Percentiles rank a stretch among this genome's conserved stretches.
Conservation (phyloP, 2,329 filamentous ascomycete genomes). For the Lithohypha guttulata region DNA sequence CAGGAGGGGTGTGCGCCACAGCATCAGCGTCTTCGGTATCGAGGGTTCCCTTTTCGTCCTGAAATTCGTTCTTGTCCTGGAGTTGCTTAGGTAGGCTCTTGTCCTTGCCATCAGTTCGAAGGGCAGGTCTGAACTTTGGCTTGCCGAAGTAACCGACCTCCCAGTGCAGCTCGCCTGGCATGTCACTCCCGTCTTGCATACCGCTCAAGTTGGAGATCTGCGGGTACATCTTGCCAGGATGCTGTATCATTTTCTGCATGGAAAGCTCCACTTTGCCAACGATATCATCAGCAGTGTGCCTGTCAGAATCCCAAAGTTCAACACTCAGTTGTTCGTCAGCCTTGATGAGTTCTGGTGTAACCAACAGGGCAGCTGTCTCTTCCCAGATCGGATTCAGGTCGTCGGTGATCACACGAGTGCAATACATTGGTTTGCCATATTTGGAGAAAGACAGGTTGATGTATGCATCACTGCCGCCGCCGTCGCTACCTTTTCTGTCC, state of each 20-base stretch:
- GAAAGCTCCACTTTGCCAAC: slow-evolving; percentile 90
- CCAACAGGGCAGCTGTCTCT: slow-evolving; percentile 72
- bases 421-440: slow-evolving; percentile 96
- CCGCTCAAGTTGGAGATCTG: slow-evolving; percentile 75
- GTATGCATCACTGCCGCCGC: slow-evolving; percentile 88
- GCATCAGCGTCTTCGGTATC: slow-evolving; percentile 68
- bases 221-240: slow-evolving; percentile 85
- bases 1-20: slow-evolving; percentile 78
- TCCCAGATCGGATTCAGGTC: slow-evolving; percentile 89
- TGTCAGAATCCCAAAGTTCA: slow-evolving; percentile 92
- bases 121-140: slow-evolving; percentile 70
- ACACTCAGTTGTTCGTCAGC: slow-evolving; percentile 87
- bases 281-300: slow-evolving; percentile 84
- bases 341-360: slow-evolving; percentile 83
- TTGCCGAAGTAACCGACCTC: slow-evolving; percentile 93
- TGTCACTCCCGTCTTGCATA: slow-evolving; percentile 69
- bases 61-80: slow-evolving; percentile 61
- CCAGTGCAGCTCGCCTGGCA: slow-evolving; percentile 93
- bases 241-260: slow-evolving; percentile 88
- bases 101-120: slow-evolving; percentile 81
- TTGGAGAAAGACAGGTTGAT: slow-evolving; percentile 93
- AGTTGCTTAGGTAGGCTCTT: slow-evolving; percentile 62
- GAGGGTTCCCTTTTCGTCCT: slow-evolving; percentile 76
- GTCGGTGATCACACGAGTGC: slow-evolving; percentile 89
- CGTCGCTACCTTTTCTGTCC: slow-evolving; percentile 67